These are phyloP conservation scores for Malassezia nana DNA, from an alignment of 1,284 basidiomycete species.

Conservation along the genomic window DNA sequence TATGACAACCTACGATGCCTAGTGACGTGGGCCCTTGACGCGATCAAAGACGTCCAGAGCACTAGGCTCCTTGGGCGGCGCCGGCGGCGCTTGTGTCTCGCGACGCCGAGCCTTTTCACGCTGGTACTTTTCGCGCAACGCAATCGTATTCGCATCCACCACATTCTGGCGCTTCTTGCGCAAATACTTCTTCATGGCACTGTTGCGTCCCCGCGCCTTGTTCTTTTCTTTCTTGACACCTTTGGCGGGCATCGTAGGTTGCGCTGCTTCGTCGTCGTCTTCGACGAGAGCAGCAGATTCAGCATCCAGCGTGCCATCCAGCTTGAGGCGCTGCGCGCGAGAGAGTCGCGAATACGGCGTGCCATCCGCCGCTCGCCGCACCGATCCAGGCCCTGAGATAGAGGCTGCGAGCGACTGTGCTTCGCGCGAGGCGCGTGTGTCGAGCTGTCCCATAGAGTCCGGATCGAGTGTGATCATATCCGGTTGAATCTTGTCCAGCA, in stretches of 20 bases:
- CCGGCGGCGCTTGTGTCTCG: neutral
- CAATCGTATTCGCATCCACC: constrained; percentile 31
- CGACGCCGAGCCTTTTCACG: constrained; percentile 15
- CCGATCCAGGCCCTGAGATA: constrained; percentile 8
- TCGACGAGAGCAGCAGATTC: constrained; percentile 6
- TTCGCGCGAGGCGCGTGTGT: constrained; percentile 63
- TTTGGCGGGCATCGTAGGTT: constrained; percentile 16
- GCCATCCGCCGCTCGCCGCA: constrained; percentile 30
- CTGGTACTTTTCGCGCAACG: constrained; percentile 17
- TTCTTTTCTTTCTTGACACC: constrained; percentile 38
- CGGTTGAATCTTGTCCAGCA: constrained; percentile 90
- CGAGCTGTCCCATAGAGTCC: constrained; percentile 56
- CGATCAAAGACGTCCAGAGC: constrained; percentile 15
- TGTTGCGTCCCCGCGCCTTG: constrained; percentile 38
- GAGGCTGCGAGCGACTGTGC: constrained; percentile 44
- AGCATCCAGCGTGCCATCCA: constrained; percentile 14
- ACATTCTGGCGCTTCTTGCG: constrained; percentile 44
- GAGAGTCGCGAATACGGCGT: constrained; percentile 36
- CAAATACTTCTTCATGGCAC: constrained; percentile 35
- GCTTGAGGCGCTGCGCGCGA: constrained; percentile 32
- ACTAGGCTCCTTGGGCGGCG: constrained; percentile 6
- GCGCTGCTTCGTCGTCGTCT: neutral
- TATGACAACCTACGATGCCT: neutral
- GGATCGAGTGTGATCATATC: constrained; percentile 87
- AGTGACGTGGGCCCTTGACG: constrained; percentile 9